Conservation (phyloP, 495 filamentous ascomycete species). For the Aspergillus indologenus region DNA sequence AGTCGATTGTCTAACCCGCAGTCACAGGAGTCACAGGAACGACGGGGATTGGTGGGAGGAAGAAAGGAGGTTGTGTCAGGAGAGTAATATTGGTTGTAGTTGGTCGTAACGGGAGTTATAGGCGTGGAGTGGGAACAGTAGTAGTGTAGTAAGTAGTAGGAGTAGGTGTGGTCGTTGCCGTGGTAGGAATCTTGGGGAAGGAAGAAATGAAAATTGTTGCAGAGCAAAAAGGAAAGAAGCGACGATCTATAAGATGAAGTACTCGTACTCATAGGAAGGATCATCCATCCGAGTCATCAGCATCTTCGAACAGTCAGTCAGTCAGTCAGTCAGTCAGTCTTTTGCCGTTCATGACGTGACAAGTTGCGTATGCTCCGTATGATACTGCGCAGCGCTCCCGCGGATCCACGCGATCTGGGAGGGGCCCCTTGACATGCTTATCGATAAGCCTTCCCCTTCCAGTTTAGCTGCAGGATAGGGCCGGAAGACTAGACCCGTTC, state of each 20-base stretch:
- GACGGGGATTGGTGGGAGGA: background rate
- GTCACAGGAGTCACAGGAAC: background rate
- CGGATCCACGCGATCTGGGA: slow-evolving; percentile 6
- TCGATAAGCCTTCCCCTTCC: slow-evolving; percentile 15
- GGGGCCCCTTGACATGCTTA: slow-evolving; percentile 10
- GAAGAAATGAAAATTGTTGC: no score
- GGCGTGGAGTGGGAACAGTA: background rate
- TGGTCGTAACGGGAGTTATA: background rate
- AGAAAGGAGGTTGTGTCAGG: background rate
- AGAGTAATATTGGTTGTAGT: background rate
- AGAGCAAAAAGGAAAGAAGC: background rate
- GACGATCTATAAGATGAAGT: background rate
- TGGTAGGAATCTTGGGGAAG: background rate
- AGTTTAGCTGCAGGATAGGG: slow-evolving; percentile 16
- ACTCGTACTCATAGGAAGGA: no score
- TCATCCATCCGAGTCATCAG: background rate
- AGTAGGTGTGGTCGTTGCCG: no score
- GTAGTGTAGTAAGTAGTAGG: background rate
- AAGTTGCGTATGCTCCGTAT: slow-evolving; percentile 31
- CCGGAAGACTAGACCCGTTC: slow-evolving; percentile 21
- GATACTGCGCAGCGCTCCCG: background rate
- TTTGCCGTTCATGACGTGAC: slow-evolving; percentile 34
- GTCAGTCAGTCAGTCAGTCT: background rate
- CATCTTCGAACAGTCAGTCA: background rate
- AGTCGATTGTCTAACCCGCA: background rate